Evolutionary conservation across 345 rosid genomes (phyloP).

Genomic region (Lepidium didymum): DNA sequence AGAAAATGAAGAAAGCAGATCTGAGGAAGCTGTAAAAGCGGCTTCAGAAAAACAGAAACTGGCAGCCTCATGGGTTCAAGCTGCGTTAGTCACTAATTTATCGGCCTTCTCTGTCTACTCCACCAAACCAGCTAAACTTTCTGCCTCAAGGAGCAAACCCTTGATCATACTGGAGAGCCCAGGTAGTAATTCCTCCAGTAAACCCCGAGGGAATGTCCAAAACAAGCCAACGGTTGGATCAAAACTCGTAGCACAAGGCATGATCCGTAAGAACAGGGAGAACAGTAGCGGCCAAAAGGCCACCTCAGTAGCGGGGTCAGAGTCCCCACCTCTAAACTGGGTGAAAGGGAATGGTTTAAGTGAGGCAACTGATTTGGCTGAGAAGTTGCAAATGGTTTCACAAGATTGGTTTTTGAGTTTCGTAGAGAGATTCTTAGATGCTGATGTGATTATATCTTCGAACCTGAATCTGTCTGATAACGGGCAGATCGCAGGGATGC

Average conservation of each 20-base stretch:
- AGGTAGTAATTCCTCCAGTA: conserved; percentile 35
- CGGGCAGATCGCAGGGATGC: conserved; percentile 84
- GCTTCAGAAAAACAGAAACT: conserved; percentile 54
- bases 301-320: conserved; percentile 28
- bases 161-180: conserved; percentile 51
- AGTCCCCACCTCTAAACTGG: conserved; percentile 62
- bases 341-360: conserved; percentile 55
- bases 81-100: conserved; percentile 74
- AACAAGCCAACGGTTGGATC: conserved; percentile 46
- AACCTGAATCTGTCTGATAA: conserved; percentile 57
- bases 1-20: conserved; percentile 43
- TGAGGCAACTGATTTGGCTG: conserved; percentile 71
- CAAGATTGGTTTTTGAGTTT: conserved; percentile 92
- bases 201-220: conserved; percentile 42
- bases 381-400: conserved; percentile 62
- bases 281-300: conserved; percentile 41
- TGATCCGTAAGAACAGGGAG: conserved; percentile 54
- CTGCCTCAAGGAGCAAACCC: conserved; percentile 38
- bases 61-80: conserved; percentile 85
- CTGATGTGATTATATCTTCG: conserved; percentile 47
- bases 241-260: conserved; percentile 67
- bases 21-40: conserved; percentile 65
- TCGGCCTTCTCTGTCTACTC: conserved; percentile 66
- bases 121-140: conserved; percentile 34
- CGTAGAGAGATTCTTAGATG: conserved; percentile 85